Evolutionary conservation across 2,329 filamentous ascomycete species (phyloP), one percentile per base, ranked within the genome.

Genomic region (Elsinoe necatrix): DNA sequence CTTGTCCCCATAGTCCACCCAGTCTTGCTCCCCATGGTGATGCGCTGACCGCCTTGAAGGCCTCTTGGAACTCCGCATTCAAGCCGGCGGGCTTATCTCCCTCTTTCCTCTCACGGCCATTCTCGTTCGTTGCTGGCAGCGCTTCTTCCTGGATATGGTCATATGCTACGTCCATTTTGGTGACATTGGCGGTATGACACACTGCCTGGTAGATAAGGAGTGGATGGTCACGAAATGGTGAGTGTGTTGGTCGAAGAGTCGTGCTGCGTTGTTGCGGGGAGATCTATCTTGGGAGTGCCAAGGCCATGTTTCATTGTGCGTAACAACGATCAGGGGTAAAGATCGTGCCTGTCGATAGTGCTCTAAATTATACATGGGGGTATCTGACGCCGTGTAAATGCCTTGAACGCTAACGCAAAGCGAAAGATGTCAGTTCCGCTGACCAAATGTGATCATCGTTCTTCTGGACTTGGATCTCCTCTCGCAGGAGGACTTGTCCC

Each of bases 141-240:
- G 83, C 80, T 70, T 93, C 85, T 75, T 95, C 89, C 69, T 89
- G 85, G 66, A 97, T 95, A 72, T 95, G 90, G 68, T 98, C 93
- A 80, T 97, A 98, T 43, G 91, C 91, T 67, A 95, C 79, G 81
- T 98, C 93, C 93, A 98, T 97, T 9, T n/a, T 61, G 25, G 23
- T n/a, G 41, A 45, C 41, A 25, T 45, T n/a, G 21, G 45, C 34
- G 14, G 25, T 11, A 31, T 35, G 20, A 18, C n/a, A 43, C 21
- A 11, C 4, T 37, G 12, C 12, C 34, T 4, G 3, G 39, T 43
- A 16, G 39, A 21, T 6, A 4, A 43, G 6, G 14, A 20, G 20
- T 20, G 4, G 39, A n/a, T 12, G 3, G 6, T 43, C 4, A 43
- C 18, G 23, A 29, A 29, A 18, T 6, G 34, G 34, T 37, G 34